phyloP scores from a whole-genome alignment of 768 basidiomycete species.

The Paxillus involutus region DNA sequence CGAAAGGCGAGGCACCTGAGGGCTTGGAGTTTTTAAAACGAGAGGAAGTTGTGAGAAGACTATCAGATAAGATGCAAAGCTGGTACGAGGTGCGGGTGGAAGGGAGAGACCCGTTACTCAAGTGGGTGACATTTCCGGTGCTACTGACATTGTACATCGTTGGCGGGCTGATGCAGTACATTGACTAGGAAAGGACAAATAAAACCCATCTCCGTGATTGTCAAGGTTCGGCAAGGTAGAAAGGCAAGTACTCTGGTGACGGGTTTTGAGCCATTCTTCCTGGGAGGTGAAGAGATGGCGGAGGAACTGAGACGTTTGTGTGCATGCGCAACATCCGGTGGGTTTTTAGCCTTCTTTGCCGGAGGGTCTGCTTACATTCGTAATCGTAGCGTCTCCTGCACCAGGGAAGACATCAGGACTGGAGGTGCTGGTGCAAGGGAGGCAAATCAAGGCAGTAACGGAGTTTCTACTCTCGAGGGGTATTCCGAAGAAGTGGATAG shows the following conservation, averaged over 20 bases:
- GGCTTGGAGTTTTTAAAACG: constrained; percentile 59
- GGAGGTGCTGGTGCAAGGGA: constrained; percentile 86
- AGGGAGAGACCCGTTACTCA: constrained; percentile 55
- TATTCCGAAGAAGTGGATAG: constrained; percentile 83
- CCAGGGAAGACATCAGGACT: constrained; percentile 55
- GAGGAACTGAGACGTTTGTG: constrained; percentile 77
- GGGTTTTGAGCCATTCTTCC: constrained; percentile 76
- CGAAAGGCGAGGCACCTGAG: constrained; percentile 30
- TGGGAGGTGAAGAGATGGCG: constrained; percentile 70
- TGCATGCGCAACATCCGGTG: constrained; percentile 78
- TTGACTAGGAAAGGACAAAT: constrained; percentile 69
- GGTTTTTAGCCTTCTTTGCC: constrained; percentile 17
- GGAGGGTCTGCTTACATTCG: background rate
- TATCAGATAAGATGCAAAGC: constrained; percentile 68
- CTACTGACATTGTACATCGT: background rate
- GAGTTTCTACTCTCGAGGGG: constrained; percentile 70
- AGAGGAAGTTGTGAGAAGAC: constrained; percentile 55
- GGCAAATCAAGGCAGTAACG: constrained; percentile 64
- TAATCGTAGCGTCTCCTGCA: constrained; percentile 54
- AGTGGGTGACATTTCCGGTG: constrained; percentile 42
- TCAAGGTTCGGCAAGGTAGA: constrained; percentile 75
- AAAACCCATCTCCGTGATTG: constrained; percentile 65
- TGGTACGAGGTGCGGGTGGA: constrained; percentile 68
- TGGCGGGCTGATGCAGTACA: background rate
- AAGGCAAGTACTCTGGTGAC: constrained; percentile 76